phyloP scores from a whole-genome alignment of 495 filamentous ascomycete species.

The Apiosordaria backusii region DNA sequence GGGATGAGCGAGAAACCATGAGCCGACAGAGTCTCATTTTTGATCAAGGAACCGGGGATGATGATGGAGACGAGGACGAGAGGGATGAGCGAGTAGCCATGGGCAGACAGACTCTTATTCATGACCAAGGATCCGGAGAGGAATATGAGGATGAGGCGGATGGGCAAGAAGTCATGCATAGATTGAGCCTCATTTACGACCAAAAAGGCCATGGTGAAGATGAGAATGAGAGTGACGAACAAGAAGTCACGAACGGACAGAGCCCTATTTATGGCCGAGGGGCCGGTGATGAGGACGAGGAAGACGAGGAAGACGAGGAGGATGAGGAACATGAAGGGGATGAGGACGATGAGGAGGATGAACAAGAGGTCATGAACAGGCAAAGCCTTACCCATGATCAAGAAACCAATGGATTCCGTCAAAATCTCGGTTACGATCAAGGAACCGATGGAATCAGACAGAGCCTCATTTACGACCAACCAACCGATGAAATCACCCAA shows the following conservation, averaged over 20 bases:
- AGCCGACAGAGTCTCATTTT: too few relatives aligned
- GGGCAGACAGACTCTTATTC: too few relatives aligned
- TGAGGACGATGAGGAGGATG: constrained; percentile 9
- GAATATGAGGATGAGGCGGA: neutral
- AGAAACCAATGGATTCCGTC: neutral
- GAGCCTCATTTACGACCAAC: neutral
- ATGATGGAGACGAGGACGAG: too few relatives aligned
- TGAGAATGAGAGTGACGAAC: constrained; percentile 3
- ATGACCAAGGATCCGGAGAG: too few relatives aligned
- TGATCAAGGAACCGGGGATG: too few relatives aligned
- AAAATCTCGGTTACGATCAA: constrained; percentile 10
- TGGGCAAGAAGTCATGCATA: neutral
- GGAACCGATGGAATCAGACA: constrained; percentile 12
- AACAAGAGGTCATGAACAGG: neutral
- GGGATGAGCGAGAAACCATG: too few relatives aligned
- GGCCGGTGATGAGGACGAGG: neutral
- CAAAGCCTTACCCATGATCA: neutral
- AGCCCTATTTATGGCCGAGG: neutral
- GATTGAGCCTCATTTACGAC: neutral
- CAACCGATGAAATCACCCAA: constrained; percentile 26
- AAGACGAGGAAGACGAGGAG: neutral
- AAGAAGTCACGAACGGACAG: constrained; percentile 13
- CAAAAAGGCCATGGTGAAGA: constrained; percentile 7
- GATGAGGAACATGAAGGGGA: neutral
- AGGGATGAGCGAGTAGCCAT: too few relatives aligned